Base-by-base conservation (phyloP, 2,329 filamentous ascomycete species). In the Talaromyces funiculosus region DNA sequence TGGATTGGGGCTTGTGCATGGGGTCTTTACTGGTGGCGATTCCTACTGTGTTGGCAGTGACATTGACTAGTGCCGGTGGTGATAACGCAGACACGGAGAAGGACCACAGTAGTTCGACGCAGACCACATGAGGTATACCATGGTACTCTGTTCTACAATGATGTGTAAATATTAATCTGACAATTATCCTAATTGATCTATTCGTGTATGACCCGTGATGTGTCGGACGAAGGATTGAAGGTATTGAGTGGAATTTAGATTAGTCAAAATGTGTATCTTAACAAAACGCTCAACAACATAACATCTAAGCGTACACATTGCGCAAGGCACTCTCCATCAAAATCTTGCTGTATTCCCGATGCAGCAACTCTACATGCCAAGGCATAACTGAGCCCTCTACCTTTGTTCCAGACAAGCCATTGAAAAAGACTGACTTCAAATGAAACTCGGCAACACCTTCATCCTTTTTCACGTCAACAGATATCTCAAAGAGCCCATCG, bases 401-500 rank as follows among this genome's bases (percentile, higher is more conserved):
- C 67, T 75, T 80, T 2, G 79, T 79, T n/a, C 59, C 59, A 9
- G 59, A 51, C 49, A 78, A 63, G 0, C 82, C 82, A 66, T 83
- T 78, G 69, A 78, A 89, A 80, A 81, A 89, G 67, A 77, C 79
- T 74, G 83, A 87, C 80, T 88, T 89, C 59, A 90, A 74, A 2
- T 80, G 77, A 64, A 90, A 83, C 71, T 88, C 86, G 2, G 82
- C 87, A 62, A 85, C 81, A 12, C 80, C 81, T 35, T 81, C 75
- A 5, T 82, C 79, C 67, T 80, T 78, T 72, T 89, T 85, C 16
- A 89, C 73, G 12, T 78, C 77, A 3, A 85, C 86, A 18, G 78
- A 80, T 67, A 89, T 86, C 70, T 87, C 80, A 64, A 90, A 89
- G 26, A 90, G 75, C 0, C 87, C 87, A 67, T 90, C 87, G 1